These are phyloP conservation scores for Populus simonii DNA, from an alignment of 345 rosid species.

Conservation along the genomic window DNA sequence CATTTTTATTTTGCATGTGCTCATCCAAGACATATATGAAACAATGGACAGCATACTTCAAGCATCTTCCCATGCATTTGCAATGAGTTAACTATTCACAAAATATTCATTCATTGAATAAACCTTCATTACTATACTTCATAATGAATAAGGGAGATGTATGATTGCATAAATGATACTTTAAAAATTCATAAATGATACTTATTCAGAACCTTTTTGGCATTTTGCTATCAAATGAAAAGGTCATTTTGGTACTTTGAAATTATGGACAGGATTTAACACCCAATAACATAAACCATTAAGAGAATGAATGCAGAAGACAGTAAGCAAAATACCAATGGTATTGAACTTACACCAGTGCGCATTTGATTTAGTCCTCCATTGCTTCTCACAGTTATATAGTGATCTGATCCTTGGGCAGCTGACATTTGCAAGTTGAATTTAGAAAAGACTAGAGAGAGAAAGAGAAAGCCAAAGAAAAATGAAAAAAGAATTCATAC, in stretches of 20 bases:
- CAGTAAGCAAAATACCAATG: not conserved
- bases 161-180: not conserved
- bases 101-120: too few species aligned
- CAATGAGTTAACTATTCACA: not conserved
- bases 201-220: not conserved
- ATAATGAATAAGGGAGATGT: not conserved
- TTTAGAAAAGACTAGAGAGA: not conserved
- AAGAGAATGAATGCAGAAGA: not conserved
- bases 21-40: not conserved
- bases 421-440: constrained; percentile 38
- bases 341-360: constrained; percentile 70
- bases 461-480: not conserved
- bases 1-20: not conserved
- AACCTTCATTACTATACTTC: not conserved
- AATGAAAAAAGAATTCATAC: not conserved
- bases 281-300: not conserved
- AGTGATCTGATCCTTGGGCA: constrained; percentile 46
- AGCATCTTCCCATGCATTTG: not conserved
- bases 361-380: constrained; percentile 99
- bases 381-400: constrained; percentile 81
- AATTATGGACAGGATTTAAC: not conserved
- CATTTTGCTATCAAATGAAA: too few species aligned
- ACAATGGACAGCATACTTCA: not conserved
- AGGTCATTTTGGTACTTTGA: not conserved
- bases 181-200: not conserved